These are phyloP conservation scores for Juglanconis juglandina DNA, from an alignment of 2,329 filamentous ascomycete genomes.

Conservation along the genomic window DNA sequence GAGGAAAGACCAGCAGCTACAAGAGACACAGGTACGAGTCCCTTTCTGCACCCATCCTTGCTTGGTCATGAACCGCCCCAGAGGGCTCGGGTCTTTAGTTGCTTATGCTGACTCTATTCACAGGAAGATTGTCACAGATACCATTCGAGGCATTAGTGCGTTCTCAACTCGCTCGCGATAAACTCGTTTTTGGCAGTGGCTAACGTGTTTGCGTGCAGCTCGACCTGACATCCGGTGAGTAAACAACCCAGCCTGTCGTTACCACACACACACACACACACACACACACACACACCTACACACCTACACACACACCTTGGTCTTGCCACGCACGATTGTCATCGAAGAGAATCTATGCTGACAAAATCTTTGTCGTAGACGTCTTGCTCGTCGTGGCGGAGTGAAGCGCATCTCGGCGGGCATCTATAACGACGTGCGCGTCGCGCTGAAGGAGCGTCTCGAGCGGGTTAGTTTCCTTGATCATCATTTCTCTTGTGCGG, in stretches of 20 bases:
- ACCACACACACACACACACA: not conserved
- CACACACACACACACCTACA: not conserved
- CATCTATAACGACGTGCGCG: conserved; percentile 63
- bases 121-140: conserved; percentile 49
- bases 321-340: not conserved
- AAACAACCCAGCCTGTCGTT: not conserved
- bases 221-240: conserved; percentile 18
- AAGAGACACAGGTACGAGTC: conserved; percentile 27
- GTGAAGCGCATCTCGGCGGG: conserved; percentile 66
- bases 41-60: not conserved
- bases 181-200: not conserved
- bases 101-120: not conserved
- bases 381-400: conserved; percentile 71
- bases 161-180: conserved; percentile 9
- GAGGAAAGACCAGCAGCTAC: conserved; percentile 20
- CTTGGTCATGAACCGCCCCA: not conserved
- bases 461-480: conserved; percentile 35
- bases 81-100: not conserved
- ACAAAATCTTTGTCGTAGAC: conserved; percentile 37
- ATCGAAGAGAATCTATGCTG: not conserved
- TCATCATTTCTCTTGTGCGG: not conserved
- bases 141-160: conserved; percentile 50
- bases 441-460: conserved; percentile 48
- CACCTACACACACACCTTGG: no score
- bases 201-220: conserved; percentile 9